phyloP scores from a whole-genome alignment of 2,329 filamentous ascomycete species.

The Phoma sp. region DNA sequence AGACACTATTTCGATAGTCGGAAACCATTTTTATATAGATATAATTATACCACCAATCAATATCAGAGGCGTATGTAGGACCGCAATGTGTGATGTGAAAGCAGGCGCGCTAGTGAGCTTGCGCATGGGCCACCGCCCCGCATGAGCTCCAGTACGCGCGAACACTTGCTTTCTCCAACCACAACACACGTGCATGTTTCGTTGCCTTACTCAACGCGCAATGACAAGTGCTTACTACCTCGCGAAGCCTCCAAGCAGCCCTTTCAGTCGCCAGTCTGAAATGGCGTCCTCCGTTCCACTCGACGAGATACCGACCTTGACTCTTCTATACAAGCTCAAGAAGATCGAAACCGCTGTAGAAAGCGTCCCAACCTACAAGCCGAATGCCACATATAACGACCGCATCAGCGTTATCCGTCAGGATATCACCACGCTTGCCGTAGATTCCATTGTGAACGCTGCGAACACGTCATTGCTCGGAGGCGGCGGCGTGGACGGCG shows the following conservation, averaged over 20 bases:
- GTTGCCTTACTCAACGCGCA: neutral
- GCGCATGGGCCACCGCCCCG: constrained; percentile 1
- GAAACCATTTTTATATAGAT: too few relatives aligned
- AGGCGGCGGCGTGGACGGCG: constrained; percentile 79
- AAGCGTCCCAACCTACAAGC: constrained; percentile 17
- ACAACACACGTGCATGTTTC: constrained; percentile 7
- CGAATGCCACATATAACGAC: constrained; percentile 60
- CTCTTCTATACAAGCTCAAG: constrained; percentile 68
- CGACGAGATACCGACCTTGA: constrained; percentile 68
- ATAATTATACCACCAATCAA: neutral
- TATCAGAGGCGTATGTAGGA: neutral
- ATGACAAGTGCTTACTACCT: constrained; percentile 37
- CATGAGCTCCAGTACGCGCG: neutral
- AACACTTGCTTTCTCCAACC: neutral
- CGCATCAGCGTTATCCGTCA: constrained; percentile 73
- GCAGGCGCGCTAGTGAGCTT: constrained; percentile 1
- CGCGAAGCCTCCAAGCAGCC: constrained; percentile 21
- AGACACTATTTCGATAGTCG: too few relatives aligned
- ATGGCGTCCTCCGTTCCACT: constrained; percentile 37
- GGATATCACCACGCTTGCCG: constrained; percentile 80
- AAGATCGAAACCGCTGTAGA: constrained; percentile 51
- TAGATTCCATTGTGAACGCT: constrained; percentile 91
- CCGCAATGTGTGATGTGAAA: neutral
- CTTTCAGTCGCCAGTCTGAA: constrained; percentile 13
- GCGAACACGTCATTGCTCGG: constrained; percentile 80